Percentiles rank a stretch among this genome's conserved stretches.
These are phyloP conservation scores for Antarctomyces pellizariae DNA, from an alignment of 495 filamentous ascomycete genomes.

Conservation along the genomic window DNA sequence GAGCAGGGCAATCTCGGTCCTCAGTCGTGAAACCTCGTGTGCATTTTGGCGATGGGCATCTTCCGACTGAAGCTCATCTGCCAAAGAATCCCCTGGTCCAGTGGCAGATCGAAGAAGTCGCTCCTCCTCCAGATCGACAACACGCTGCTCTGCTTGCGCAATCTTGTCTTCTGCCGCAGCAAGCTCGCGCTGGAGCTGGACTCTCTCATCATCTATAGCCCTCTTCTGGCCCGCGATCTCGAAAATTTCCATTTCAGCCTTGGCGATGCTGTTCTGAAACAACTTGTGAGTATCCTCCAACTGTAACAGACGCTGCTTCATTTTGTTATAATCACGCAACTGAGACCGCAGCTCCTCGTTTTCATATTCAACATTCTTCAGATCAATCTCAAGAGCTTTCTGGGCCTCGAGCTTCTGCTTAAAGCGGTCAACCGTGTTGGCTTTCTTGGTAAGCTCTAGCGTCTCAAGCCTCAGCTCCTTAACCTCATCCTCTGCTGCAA, in stretches of 20 bases:
- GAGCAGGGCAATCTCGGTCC: constrained; percentile 27
- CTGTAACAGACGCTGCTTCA: constrained; percentile 15
- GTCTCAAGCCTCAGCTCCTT: constrained; percentile 46
- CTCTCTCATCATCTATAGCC: too few species aligned
- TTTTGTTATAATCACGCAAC: constrained; percentile 25
- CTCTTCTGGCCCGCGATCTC: constrained; percentile 12
- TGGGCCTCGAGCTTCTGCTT: constrained; percentile 53
- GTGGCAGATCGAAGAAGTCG: too few species aligned
- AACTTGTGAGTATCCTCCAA: constrained; percentile 9
- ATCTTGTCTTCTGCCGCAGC: not conserved
- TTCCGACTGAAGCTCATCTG: constrained; percentile 18
- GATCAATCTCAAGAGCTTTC: constrained; percentile 47
- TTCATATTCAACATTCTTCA: constrained; percentile 34
- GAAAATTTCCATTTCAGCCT: constrained; percentile 20
- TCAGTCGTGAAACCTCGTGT: constrained; percentile 24
- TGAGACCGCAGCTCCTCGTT: constrained; percentile 32
- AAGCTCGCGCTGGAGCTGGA: constrained; percentile 5
- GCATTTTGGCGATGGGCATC: constrained; percentile 11
- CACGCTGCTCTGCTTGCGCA: too few species aligned
- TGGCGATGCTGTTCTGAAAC: constrained; percentile 15
- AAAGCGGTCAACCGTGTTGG: constrained; percentile 52
- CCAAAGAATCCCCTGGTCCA: too few species aligned
- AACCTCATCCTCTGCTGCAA: constrained; percentile 26
- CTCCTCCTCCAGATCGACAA: too few species aligned
- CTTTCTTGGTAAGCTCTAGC: constrained; percentile 53